Evolutionary conservation across 2,329 filamentous ascomycete genomes (phyloP), one percentile per base, ranked within the genome.

Genomic region (Trematosphaeria pertusa): DNA sequence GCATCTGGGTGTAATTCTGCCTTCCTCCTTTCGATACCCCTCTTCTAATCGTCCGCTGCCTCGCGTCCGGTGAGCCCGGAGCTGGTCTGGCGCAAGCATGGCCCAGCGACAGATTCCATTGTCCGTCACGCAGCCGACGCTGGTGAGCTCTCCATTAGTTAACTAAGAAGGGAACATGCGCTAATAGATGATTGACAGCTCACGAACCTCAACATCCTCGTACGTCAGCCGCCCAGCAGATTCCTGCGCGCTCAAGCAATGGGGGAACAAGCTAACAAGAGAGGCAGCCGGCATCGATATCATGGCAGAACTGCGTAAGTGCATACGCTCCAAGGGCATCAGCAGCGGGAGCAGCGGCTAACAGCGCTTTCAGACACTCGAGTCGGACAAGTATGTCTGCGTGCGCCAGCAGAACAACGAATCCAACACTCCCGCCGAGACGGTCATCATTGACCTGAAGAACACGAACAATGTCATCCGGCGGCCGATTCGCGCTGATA

Each of bases 371-470:
- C 43, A 97, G 92, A 99, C 94, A 74, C 84, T 99, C 78, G 94
- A 99, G 82, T 99, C 94, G 71, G 94, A 99, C 76, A 84, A 88
- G 72, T 99, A 87, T 76, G 89, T 99, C 67, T 99, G 94, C 76
- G 88, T 99, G 70, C 89, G 94, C 75, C 93, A 97, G 78, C 93
- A 96, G 80, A 88, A 92, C 49, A 67, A 51, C 75, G 87, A 84
- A 72, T 89, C 91, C 65, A 84, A 87, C 58, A 84, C 91, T 58
- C 87, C 89, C 64, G 89, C 92, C 58, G 92, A 97, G 77, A 93
- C 99, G 59, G 88, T 99, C 75, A 99, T 99, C 73, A 81, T 99
- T 77, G 90, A 99, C 76, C 87, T 99, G 71, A 97, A 97, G 78
- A 95, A 97, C 78, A 87, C 87, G 78, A 97, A 96, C 84, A 93